Evolutionary conservation across 192 early-diverging fungal genomes (phyloP).

Genomic region (Mortierella claussenii): DNA sequence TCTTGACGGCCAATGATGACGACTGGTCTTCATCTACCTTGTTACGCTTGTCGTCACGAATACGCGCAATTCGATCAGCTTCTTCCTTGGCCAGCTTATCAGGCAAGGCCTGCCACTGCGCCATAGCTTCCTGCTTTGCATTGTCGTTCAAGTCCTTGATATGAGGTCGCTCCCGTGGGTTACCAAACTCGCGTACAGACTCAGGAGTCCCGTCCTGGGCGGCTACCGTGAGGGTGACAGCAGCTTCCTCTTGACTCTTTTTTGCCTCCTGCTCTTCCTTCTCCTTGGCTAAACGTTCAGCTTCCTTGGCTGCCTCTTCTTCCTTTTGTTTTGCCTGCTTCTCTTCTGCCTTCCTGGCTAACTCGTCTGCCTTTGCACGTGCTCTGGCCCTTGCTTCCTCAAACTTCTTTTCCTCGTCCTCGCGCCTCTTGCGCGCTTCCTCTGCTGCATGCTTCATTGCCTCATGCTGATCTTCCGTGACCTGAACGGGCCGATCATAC

Average conservation of each 20-base stretch:
- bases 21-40: constrained; percentile 4
- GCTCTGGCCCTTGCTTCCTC: constrained; percentile 36
- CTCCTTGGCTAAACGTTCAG: constrained; percentile 6
- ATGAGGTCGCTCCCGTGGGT: constrained; percentile 4
- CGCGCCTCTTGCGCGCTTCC: constrained; percentile 34
- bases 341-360: constrained; percentile 19
- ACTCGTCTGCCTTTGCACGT: constrained; percentile 22
- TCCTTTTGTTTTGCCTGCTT: constrained; percentile 26
- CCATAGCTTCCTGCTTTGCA: constrained; percentile 18
- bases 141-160: background rate
- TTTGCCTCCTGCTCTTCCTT: constrained; percentile 9
- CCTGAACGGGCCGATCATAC: constrained; percentile 17
- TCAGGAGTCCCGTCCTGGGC: background rate
- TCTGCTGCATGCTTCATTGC: constrained; percentile 46
- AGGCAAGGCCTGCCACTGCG: constrained; percentile 20
- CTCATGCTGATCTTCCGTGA: constrained; percentile 36
- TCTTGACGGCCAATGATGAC: background rate
- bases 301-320: constrained; percentile 24
- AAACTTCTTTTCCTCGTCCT: constrained; percentile 31
- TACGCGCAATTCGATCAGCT: constrained; percentile 2
- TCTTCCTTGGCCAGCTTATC: constrained; percentile 24
- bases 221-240: background rate
- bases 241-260: background rate
- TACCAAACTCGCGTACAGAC: constrained; percentile 6
- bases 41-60: constrained; percentile 3